A percentile compares a stretch with the other conserved stretches of the same genome.
phyloP scores from a whole-genome alignment of 768 basidiomycete species.

The Trametes elegans region DNA sequence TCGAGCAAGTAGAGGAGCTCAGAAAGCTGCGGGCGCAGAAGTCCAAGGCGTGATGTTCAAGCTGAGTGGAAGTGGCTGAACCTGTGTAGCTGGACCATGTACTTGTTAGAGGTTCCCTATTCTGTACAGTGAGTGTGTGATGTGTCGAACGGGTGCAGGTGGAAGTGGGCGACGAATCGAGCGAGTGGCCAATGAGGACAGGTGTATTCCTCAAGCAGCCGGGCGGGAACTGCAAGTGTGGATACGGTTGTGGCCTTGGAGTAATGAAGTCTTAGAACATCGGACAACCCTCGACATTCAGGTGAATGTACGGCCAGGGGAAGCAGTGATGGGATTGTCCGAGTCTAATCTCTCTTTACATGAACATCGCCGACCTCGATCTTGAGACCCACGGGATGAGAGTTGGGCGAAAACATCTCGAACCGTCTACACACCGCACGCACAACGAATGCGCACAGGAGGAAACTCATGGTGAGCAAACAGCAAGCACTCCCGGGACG shows the following conservation, averaged over 20 bases:
- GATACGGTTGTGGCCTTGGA: neutral
- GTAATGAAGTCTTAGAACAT: too few relatives aligned
- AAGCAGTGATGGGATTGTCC: constrained; percentile 1
- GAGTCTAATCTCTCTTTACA: constrained; percentile 32
- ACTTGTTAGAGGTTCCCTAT: neutral
- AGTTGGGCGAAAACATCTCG: constrained; percentile 59
- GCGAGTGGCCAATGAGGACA: constrained; percentile 2
- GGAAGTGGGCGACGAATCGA: too few relatives aligned
- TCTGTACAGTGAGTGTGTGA: neutral
- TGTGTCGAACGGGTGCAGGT: neutral
- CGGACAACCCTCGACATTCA: too few relatives aligned
- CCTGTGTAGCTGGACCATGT: neutral
- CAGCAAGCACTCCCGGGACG: neutral
- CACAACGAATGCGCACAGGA: too few relatives aligned
- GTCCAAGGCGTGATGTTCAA: constrained; percentile 16
- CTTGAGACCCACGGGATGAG: constrained; percentile 53
- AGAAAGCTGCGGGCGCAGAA: constrained; percentile 17
- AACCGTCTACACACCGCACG: constrained; percentile 42
- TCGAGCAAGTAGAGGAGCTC: constrained; percentile 30
- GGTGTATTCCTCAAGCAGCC: neutral
- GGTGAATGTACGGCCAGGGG: neutral
- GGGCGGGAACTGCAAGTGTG: too few relatives aligned
- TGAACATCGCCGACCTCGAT: constrained; percentile 35
- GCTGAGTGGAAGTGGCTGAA: neutral
- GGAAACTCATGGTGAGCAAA: neutral